Percentiles rank a stretch among this genome's conserved stretches.
These are phyloP conservation scores for Dianthus caryophyllus DNA, from an alignment of 148 eudicot genomes.

Conservation along the genomic window DNA sequence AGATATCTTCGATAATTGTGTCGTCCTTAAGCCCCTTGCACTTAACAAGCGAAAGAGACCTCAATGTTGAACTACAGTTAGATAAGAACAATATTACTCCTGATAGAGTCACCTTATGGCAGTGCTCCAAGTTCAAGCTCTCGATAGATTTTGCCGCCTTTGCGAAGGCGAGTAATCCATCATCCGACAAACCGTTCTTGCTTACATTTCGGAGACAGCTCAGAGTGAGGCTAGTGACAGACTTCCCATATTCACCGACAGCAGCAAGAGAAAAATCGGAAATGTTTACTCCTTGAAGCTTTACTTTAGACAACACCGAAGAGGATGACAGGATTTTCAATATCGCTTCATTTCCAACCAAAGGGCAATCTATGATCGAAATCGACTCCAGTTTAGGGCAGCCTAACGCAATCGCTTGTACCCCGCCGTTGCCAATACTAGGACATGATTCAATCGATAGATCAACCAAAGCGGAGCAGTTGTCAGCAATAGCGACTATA, in stretches of 20 bases:
- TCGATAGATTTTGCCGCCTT: slow-evolving; percentile 55
- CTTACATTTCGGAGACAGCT: slow-evolving; percentile 52
- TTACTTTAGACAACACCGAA: slow-evolving; percentile 51
- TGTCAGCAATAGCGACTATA: slow-evolving; percentile 56
- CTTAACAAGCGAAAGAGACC: slow-evolving; percentile 57
- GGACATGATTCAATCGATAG: slow-evolving; percentile 68
- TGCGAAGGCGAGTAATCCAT: slow-evolving; percentile 59
- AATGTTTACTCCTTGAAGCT: slow-evolving; percentile 54
- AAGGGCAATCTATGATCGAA: slow-evolving; percentile 63
- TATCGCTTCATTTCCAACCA: slow-evolving; percentile 76
- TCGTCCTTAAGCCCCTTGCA: slow-evolving; percentile 80
- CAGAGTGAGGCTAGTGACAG: slow-evolving; percentile 50
- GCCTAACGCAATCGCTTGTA: slow-evolving; percentile 53
- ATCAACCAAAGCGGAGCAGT: slow-evolving; percentile 63
- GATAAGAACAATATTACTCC: slow-evolving; percentile 59
- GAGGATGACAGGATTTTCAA: slow-evolving; percentile 48
- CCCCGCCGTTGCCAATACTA: slow-evolving; percentile 58
- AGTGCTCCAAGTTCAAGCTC: slow-evolving; percentile 70
- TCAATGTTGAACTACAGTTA: slow-evolving; percentile 45
- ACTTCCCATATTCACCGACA: slow-evolving; percentile 72
- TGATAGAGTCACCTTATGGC: slow-evolving; percentile 53
- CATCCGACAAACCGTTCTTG: slow-evolving; percentile 66
- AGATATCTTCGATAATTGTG: slow-evolving; percentile 24
- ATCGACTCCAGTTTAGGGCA: slow-evolving; percentile 63
- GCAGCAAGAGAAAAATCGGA: slow-evolving; percentile 76